Conservation (phyloP, 176 grass and related monocot genomes). For the Elymus sibiricus region DNA sequence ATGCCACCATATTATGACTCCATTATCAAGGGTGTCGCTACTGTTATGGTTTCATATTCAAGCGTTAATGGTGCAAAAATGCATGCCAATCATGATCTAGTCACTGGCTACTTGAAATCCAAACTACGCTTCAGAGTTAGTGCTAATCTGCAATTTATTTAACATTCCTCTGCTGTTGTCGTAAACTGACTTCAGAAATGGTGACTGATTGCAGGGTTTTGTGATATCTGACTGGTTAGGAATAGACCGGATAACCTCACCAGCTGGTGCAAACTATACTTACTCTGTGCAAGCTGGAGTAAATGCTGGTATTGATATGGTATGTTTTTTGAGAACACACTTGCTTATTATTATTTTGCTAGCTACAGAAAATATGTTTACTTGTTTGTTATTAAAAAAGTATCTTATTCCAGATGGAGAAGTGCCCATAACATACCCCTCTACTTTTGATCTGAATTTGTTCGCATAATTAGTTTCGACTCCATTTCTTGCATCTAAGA, state of each 20-base stretch:
- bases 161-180: constrained; percentile 28
- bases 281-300: constrained; percentile 91
- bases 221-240: constrained; percentile 96
- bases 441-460: neutral
- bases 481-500: neutral
- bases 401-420: neutral
- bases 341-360: constrained; percentile 8
- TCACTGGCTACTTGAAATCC: constrained; percentile 84
- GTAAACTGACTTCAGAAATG: constrained; percentile 14
- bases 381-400: neutral
- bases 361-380: neutral
- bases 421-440: neutral
- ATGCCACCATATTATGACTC: constrained; percentile 94
- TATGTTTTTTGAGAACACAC: constrained; percentile 31
- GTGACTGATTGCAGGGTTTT: constrained; percentile 63
- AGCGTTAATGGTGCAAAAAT: constrained; percentile 95
- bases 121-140: constrained; percentile 78
- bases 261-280: constrained; percentile 78
- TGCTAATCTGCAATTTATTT: constrained; percentile 22
- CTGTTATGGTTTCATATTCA: constrained; percentile 97
- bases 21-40: constrained; percentile 85
- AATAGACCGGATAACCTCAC: constrained; percentile 80
- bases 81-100: constrained; percentile 80
- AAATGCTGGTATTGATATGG: constrained; percentile 96
- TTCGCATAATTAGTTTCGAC: neutral